Evolutionary conservation across 306 rosid genomes (phyloP), one percentile per base, ranked within the genome.

Genomic region (Castanea mollissima): DNA sequence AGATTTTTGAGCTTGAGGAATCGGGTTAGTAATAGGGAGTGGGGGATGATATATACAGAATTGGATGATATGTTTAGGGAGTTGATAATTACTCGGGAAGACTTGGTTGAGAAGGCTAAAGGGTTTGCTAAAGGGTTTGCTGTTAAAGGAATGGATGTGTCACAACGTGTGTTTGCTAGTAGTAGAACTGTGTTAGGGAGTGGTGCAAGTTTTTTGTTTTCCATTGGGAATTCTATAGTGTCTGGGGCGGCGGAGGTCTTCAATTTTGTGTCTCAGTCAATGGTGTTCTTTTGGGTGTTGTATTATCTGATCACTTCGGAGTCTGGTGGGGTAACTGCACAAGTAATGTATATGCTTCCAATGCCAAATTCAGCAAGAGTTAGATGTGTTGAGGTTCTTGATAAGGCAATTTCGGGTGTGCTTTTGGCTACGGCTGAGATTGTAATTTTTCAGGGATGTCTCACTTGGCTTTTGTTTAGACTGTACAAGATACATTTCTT

Each of bases 281-380:
- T 95, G 92, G 97, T 95, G 44, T 95, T 95, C 75, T 86, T 93
- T 79, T 93, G 98, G 99, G 92, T 93, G 79, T 82, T 95, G 86
- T 95, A 93, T 75, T 91, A 89, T 79, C 94, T 95, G 74, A 95
- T 93, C 69, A 95, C 99, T 34, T 84, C 99, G 1, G 97, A 93
- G 65, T 89, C 95, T n/a, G 99, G 99, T 35, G 99, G 98, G 76
- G 99, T 95, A 52, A 95, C 99, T n/a, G 93, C 91, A 76, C 97
- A 95, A 83, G 96, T 85, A 32, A 84, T 95, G 84, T 59, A 77
- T 71, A 93, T 95, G 99, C 85, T 95, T 70, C 99, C 99, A 4
- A 90, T 95, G 54, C 84, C 94, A 27, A 80, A 69, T 14, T 72
- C 88, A 0, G 84, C 99, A 0, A 87, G 98, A 81, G 74, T 73